phyloP scores from a whole-genome alignment of 108 stramenopile species.

The Discostella pseudostelligera region DNA sequence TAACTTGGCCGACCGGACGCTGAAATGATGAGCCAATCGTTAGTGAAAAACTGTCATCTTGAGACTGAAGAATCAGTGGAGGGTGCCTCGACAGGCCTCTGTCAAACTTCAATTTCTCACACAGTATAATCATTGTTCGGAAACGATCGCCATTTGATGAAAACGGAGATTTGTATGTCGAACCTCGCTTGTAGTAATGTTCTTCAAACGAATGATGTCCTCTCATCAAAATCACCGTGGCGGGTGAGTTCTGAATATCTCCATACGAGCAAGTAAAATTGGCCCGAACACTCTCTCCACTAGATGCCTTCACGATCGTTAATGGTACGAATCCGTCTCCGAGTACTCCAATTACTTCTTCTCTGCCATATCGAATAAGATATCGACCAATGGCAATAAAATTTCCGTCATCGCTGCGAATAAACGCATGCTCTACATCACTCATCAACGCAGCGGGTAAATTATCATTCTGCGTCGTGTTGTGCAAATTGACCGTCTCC shows the following conservation, averaged over 20 bases:
- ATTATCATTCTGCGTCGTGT: conserved; percentile 4
- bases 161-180: conserved; percentile 35
- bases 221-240: conserved; percentile 43
- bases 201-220: conserved; percentile 28
- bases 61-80: conserved; percentile 38
- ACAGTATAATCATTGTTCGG: conserved; percentile 39
- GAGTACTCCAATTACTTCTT: conserved; percentile 26
- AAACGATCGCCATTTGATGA: conserved; percentile 44
- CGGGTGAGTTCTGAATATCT: conserved; percentile 19
- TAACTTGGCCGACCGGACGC: conserved; percentile 20
- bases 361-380: conserved; percentile 12
- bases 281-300: conserved; percentile 36
- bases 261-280: conserved; percentile 45
- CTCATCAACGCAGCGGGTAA: conserved; percentile 44
- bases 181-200: conserved; percentile 32
- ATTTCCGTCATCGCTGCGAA: conserved; percentile 37
- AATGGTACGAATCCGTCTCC: conserved; percentile 45
- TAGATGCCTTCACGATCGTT: conserved; percentile 27
- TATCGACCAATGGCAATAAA: conserved; percentile 47
- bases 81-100: conserved; percentile 43
- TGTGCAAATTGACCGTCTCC: conserved; percentile 17
- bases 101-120: conserved; percentile 36
- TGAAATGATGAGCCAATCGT: conserved; percentile 38
- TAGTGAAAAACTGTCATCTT: conserved; percentile 32
- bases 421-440: conserved; percentile 50